phyloP scores from a whole-genome alignment of 371 early-diverging fungal species.

The Funneliformis caledonium region DNA sequence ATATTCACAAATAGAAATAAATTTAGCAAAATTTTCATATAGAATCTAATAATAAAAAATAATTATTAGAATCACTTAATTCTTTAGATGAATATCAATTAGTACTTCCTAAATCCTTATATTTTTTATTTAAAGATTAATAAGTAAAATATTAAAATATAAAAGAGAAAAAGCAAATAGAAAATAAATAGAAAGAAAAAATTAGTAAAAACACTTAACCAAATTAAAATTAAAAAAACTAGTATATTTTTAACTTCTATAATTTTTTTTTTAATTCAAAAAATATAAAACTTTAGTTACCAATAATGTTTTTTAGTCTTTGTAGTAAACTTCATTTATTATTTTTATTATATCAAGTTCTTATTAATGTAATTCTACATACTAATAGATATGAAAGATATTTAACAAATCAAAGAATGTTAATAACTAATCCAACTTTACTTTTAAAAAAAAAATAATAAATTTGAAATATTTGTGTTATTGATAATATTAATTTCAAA shows the following conservation, averaged over 20 bases:
- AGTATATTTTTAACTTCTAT: neutral
- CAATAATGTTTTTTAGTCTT: neutral
- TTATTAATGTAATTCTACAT: neutral
- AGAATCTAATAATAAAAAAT: neutral
- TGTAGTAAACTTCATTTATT: neutral
- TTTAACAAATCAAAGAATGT: slow-evolving; percentile 4
- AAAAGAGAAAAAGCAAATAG: neutral
- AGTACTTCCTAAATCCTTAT: neutral
- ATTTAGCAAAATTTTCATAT: neutral
- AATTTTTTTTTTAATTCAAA: neutral
- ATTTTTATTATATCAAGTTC: neutral
- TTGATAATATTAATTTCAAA: slow-evolving; percentile 11
- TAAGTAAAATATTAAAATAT: neutral
- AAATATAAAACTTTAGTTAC: slow-evolving; percentile 1
- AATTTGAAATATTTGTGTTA: neutral
- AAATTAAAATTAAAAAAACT: neutral
- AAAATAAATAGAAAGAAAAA: neutral
- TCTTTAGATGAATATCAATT: slow-evolving; percentile 7
- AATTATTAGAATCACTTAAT: neutral
- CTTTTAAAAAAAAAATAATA: neutral
- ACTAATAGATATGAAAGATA: slow-evolving; percentile 10
- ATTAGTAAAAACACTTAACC: neutral
- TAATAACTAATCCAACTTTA: neutral
- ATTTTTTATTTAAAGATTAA: neutral
- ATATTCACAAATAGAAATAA: neutral